A percentile compares a stretch with the other conserved stretches of the same genome.
Evolutionary conservation across 1,284 basidiomycete species (phyloP).

Genomic region (Porogramme epimiltina): DNA sequence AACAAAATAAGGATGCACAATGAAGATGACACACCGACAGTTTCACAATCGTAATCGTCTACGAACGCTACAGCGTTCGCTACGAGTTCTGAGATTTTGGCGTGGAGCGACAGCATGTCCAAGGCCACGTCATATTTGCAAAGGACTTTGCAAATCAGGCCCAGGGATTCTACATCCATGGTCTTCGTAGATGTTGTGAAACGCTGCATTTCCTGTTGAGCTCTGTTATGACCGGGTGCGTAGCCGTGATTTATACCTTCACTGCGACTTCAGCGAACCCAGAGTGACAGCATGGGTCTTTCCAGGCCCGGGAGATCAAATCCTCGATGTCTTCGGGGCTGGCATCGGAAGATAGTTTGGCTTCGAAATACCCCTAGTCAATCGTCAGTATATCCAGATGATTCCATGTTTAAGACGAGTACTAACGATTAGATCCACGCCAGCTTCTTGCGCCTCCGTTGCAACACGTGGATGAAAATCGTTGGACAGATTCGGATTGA

Average conservation of each 20-base stretch:
- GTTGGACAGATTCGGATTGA: slow-evolving; percentile 52
- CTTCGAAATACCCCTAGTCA: slow-evolving; percentile 58
- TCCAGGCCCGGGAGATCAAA: slow-evolving; percentile 59
- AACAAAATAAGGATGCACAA: background rate
- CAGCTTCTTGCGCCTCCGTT: slow-evolving; percentile 58
- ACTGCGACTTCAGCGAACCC: slow-evolving; percentile 57
- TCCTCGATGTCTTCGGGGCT: slow-evolving; percentile 48
- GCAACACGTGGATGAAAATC: slow-evolving; percentile 51
- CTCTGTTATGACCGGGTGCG: background rate
- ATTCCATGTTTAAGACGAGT: background rate
- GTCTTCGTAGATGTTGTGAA: slow-evolving; percentile 50
- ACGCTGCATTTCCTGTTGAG: slow-evolving; percentile 40
- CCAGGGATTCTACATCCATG: slow-evolving; percentile 66
- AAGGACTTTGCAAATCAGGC: slow-evolving; percentile 65
- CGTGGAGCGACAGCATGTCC: slow-evolving; percentile 73
- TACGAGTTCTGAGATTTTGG: slow-evolving; percentile 61
- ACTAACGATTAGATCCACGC: slow-evolving; percentile 55
- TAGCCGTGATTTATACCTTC: slow-evolving; percentile 45
- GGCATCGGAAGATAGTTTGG: slow-evolving; percentile 57
- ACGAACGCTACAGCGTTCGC: slow-evolving; percentile 63
- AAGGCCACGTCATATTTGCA: slow-evolving; percentile 56
- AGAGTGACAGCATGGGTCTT: slow-evolving; percentile 61
- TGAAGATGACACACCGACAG: slow-evolving; percentile 56
- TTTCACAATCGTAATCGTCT: slow-evolving; percentile 75
- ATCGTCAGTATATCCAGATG: background rate